Evolutionary conservation across 208 protist species (phyloP).

Genomic region (Tetramitus jugosus): DNA sequence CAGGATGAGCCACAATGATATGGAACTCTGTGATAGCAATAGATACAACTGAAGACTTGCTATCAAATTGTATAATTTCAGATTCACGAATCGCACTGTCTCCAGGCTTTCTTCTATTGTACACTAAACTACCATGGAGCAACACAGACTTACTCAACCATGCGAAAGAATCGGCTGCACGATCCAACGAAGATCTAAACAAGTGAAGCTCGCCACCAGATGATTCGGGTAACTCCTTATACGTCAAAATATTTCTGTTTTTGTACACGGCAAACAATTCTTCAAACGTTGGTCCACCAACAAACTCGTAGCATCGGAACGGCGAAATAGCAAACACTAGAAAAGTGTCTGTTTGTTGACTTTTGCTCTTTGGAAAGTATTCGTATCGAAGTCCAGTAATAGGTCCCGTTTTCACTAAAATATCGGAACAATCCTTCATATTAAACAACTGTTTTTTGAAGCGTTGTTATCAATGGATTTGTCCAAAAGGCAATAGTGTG

Average conservation of each 20-base stretch:
- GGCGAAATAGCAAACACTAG: slow-evolving; percentile 31
- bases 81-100: background rate
- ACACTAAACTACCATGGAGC: background rate
- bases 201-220: slow-evolving; percentile 36
- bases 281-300: slow-evolving; percentile 52
- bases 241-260: slow-evolving; percentile 4
- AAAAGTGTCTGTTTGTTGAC: background rate
- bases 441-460: slow-evolving; percentile 31
- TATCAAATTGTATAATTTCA: slow-evolving; percentile 18
- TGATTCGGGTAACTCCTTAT: background rate
- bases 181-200: slow-evolving; percentile 23
- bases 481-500: too few relatives aligned
- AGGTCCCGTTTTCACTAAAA: slow-evolving; percentile 26
- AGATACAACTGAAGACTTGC: background rate
- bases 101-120: background rate
- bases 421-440: slow-evolving; percentile 21
- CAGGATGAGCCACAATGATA: slow-evolving; percentile 72
- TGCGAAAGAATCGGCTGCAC: too few relatives aligned
- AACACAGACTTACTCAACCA: background rate
- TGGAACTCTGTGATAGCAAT: slow-evolving; percentile 81
- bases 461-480: too few relatives aligned
- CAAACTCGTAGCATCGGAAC: slow-evolving; percentile 55
- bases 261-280: slow-evolving; percentile 45
- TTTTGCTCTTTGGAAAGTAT: slow-evolving; percentile 31
- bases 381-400: slow-evolving; percentile 51